Base-by-base conservation (phyloP, 2,329 filamentous ascomycete genomes). In the Chrysoporthe austroafricana region DNA sequence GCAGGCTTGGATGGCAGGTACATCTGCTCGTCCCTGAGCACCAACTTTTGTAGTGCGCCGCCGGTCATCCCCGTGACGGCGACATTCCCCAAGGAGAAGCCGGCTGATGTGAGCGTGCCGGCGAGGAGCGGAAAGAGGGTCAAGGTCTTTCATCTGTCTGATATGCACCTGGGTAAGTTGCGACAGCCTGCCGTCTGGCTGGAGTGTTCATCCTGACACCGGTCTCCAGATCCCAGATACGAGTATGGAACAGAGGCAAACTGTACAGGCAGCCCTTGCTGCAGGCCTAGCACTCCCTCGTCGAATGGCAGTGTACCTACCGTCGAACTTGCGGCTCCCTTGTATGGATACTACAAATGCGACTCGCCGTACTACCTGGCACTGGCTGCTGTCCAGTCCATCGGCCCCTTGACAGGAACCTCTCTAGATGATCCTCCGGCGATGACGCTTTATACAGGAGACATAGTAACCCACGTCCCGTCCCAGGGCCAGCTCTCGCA, bases 291-390 rank as follows among this genome's bases (percentile, higher is more conserved):
- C 26, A 80, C 84, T 34, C 69, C 76, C 4, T 72, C 74, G 5
- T 74, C 78, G 1, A 73, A 77, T 62, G 72, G 52, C 73, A 76
- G 39, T 69, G 79, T 63, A 72, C 82, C 54, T 70, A 78, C 13
- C 70, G 82, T 72, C 78, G 82, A 59, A 79, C 74, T 84, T 57
- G 79, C 85, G 3, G 85, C 86, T 9, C 81, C 85, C 2, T 75
- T 84, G 0, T 88, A 85, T 72, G 86, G 86, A 3, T 79, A 82
- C 32, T 88, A 82, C 74, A 78, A 79, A 21, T 88, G 86, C 71
- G 86, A 88, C 72, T 85, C 85, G 8, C 86, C 86, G 1, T 88
- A 87, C 70, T 86, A 85, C 64, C 79, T 89, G 7, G 84, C 81
- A 13, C 77, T 87, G 6, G 84, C 85, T 9, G 86, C 85, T 21